Base-by-base conservation (phyloP, 352 stramenopile species). In the Globisporangium apiculatum region DNA sequence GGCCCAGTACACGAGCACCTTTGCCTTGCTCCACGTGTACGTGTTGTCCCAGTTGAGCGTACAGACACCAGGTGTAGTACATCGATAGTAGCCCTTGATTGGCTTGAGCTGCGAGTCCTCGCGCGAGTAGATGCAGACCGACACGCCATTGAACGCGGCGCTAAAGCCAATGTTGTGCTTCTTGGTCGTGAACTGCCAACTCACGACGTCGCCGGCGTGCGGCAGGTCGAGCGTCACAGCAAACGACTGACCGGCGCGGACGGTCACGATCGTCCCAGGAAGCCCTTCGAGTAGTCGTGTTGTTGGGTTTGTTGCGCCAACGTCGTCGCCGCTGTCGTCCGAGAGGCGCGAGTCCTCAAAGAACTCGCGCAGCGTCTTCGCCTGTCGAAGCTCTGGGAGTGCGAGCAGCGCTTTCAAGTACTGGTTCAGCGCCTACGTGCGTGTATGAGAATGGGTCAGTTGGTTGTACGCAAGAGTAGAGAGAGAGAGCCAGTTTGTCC, bases 121-220 rank as follows among this genome's bases (percentile, higher is more conserved):
- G 31, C 76, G 66, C 36, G 81, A 80, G 58, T 91, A 91, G 43
- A 83, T 74, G 17, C 71, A 69, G 17, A 89, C 75, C 17, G 65
- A 74, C 38, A 75, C 62, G 8, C 73, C 75, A 48, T 87, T 80
- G 58, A 91, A 87, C 12, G 75, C 80, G n/a, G 77, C 77, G 51
- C 78, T 88, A 53, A 91, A 91, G 18, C 81, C 81, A 62, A 91
- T 87, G 62, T 87, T 83, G 70, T 89, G 79, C 53, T 89, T 91
- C 62, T 87, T 88, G 10, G 76, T 89, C 9, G 72, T 81, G 50
- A 91, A 91, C 55, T 89, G 81, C 75, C 74, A 91, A 3, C 75
- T 82, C 7, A 72, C 76, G 15, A 78, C 55, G 58, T 88, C 79
- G 47, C 75, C 75, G 7, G 62, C 57, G n/a, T 53, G 60, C 24